Evolutionary conservation across 1,284 basidiomycete species (phyloP).

Genomic region (Cystobasidium pallidum): DNA sequence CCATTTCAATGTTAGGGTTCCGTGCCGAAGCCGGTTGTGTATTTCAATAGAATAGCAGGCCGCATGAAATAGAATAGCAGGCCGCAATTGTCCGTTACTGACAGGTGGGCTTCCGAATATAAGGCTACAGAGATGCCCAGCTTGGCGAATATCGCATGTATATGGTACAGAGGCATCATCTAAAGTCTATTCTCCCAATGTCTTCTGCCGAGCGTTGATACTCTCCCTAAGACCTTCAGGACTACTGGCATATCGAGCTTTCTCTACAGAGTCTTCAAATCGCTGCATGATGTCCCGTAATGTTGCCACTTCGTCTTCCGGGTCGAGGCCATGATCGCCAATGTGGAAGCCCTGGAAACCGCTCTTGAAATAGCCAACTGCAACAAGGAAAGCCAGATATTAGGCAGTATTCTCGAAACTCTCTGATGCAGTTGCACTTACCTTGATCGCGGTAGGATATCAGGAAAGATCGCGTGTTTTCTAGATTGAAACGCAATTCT

Average conservation of each 20-base stretch:
- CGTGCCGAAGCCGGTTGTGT: no score
- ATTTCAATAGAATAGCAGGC: no score
- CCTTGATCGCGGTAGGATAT: conserved; percentile 47
- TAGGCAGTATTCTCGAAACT: background rate
- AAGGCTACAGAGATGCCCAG: no score
- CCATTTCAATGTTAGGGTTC: no score
- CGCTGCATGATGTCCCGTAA: conserved; percentile 49
- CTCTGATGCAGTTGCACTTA: background rate
- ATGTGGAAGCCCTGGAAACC: conserved; percentile 51
- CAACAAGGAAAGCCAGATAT: background rate
- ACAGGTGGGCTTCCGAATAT: no score
- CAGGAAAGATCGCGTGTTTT: conserved; percentile 48
- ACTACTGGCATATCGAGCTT: conserved; percentile 38
- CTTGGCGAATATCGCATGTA: no score
- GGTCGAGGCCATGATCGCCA: conserved; percentile 48
- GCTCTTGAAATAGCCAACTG: conserved; percentile 44
- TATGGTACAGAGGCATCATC: no score
- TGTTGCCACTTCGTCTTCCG: conserved; percentile 50
- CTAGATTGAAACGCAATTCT: conserved; percentile 45
- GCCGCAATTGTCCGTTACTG: no score
- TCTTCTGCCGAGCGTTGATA: conserved; percentile 11
- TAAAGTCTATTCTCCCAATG: background rate
- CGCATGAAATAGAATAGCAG: no score
- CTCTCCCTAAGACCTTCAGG: conserved; percentile 13
- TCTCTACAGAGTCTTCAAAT: conserved; percentile 47